phyloP scores from a whole-genome alignment of 371 early-diverging fungal species.

The Batkoa obscura region DNA sequence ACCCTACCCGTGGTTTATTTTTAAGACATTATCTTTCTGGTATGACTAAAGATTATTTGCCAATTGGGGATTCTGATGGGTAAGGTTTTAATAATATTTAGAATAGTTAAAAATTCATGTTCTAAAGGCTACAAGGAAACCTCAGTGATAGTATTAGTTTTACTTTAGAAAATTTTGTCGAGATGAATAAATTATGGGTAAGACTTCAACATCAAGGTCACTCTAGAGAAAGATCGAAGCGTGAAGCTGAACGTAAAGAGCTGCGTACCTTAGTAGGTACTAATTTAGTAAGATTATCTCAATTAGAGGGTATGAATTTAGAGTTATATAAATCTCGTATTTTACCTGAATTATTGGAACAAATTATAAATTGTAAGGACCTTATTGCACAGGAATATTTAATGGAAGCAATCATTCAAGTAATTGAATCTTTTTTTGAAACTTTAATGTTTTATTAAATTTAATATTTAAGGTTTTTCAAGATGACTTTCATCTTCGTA shows the following conservation, averaged over 20 bases:
- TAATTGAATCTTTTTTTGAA: slow-evolving; percentile 10
- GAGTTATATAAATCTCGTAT: slow-evolving; percentile 60
- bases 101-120: background rate
- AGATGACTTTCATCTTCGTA: slow-evolving; percentile 86
- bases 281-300: slow-evolving; percentile 81
- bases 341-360: slow-evolving; percentile 79
- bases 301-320: slow-evolving; percentile 70
- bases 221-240: slow-evolving; percentile 72
- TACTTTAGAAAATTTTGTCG: slow-evolving; percentile 85
- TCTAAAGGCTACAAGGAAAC: slow-evolving; percentile 50
- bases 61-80: slow-evolving; percentile 29
- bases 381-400: slow-evolving; percentile 96
- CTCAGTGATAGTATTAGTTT: slow-evolving; percentile 80
- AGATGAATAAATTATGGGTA: slow-evolving; percentile 98
- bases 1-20: slow-evolving; percentile 89
- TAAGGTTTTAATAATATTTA: slow-evolving; percentile 10
- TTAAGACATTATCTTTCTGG: slow-evolving; percentile 80
- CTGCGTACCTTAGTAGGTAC: slow-evolving; percentile 84
- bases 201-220: slow-evolving; percentile 91
- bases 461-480: slow-evolving; percentile 48
- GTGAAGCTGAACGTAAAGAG: slow-evolving; percentile 88
- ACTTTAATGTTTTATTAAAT: background rate
- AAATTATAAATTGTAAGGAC: slow-evolving; percentile 88
- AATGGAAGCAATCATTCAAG: slow-evolving; percentile 95
- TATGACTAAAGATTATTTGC: slow-evolving; percentile 78